Conservation (phyloP, 2,329 filamentous ascomycete species). For the Stagonosporopsis chrysanthemi region DNA sequence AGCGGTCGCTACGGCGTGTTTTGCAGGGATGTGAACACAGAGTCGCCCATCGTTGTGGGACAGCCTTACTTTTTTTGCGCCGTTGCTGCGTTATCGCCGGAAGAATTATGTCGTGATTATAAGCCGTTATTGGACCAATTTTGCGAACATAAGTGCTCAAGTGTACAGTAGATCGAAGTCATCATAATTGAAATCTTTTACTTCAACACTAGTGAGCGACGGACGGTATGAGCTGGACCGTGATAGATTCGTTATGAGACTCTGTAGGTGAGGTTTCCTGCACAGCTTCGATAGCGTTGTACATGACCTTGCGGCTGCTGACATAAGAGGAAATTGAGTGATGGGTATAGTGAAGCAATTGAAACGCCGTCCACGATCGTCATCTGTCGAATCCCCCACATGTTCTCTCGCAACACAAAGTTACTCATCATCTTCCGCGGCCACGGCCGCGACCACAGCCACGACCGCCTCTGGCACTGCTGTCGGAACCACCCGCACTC, state of each 20-base stretch:
- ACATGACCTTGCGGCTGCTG: neutral
- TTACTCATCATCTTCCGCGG: neutral
- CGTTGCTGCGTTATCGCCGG: neutral
- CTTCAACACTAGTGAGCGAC: neutral
- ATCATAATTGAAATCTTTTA: neutral
- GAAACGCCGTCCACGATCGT: neutral
- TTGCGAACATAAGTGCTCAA: neutral
- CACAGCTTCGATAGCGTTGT: neutral
- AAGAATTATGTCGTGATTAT: slow-evolving; percentile 15
- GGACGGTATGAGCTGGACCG: too few relatives aligned
- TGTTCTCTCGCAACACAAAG: neutral
- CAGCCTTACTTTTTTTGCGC: neutral
- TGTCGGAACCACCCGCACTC: neutral
- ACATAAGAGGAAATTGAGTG: neutral
- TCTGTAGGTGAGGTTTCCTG: neutral
- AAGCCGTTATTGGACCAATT: neutral
- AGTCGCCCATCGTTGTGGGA: neutral
- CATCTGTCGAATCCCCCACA: neutral
- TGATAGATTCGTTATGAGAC: too few relatives aligned
- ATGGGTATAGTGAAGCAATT: slow-evolving; percentile 4
- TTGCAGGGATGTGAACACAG: slow-evolving; percentile 4
- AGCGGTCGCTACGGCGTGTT: slow-evolving; percentile 10
- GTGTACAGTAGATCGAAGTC: too few relatives aligned
- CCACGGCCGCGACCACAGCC: neutral
- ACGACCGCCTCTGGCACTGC: neutral